Evolutionary conservation across 257 asterid genomes (phyloP), one percentile per base, ranked within the genome.

Genomic region (Datura wrightii): DNA sequence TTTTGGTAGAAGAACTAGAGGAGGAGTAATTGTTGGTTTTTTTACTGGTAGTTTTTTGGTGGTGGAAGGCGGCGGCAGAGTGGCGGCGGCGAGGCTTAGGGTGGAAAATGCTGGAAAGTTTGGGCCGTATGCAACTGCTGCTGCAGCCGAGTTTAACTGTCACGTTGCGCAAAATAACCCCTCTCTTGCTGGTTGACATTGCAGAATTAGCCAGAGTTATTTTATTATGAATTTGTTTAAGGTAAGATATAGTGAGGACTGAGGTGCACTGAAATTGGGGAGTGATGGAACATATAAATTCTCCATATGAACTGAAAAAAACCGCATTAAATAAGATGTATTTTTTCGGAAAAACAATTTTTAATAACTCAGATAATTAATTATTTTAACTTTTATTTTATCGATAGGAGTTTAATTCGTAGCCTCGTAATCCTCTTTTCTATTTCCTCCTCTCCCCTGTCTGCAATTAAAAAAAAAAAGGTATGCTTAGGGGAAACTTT

Each of bases 71-170:
- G 44, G 58, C 54, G 55, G 72, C 3, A 31, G 66, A 39, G 4
- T 80, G 54, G 74, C 6, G 74, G 4, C 79, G 89, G 52, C 87
- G 78, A 15, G 93, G 90, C 9, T 85, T 85, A 44, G 97, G 96
- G 88, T 86, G 87, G 93, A 95, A 93, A 2, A 92, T 86, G 87
- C 86, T 83, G 86, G 98, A 91, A 74, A 91, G 88, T 3, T 71
- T 87, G 9, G 96, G 90, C 53, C 89, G 81, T 5, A 92, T 83
- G 89, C 98, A 94, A 36, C 92, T 83, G 88, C 93, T 85, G 82
- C 86, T 41, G 92, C 98, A 94, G 42, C 94, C 94, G 4, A 93
- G 79, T 58, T 90, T 89, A n/a, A 92, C 94, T 1, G 90, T 54
- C 6, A 84, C 87, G 5, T 90, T 84, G 88, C 81, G 91, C 9